A percentile compares a stretch with the other conserved stretches of the same genome.
phyloP scores from a whole-genome alignment of 1,284 basidiomycete species.

The Ustilago curta region DNA sequence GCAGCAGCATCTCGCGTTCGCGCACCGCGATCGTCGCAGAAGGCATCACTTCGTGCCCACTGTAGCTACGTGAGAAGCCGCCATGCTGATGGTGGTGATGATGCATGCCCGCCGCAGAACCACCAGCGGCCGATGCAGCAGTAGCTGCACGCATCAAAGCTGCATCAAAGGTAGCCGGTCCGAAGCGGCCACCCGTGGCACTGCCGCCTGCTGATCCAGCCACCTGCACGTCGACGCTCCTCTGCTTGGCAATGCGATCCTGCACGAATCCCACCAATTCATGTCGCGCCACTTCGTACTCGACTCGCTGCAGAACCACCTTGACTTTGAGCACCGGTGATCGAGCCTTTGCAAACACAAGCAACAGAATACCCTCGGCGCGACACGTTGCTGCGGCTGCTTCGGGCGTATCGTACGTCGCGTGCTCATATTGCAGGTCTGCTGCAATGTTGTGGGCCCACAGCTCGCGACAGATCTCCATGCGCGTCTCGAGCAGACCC shows the following conservation, averaged over 20 bases:
- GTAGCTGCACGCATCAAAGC: constrained; percentile 23
- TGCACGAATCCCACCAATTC: constrained; percentile 59
- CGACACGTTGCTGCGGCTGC: constrained; percentile 60
- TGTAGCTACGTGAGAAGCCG: constrained; percentile 36
- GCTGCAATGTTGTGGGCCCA: constrained; percentile 86
- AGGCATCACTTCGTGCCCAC: constrained; percentile 49
- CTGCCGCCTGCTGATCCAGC: constrained; percentile 28
- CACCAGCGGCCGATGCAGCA: constrained; percentile 13
- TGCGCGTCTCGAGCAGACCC: constrained; percentile 79
- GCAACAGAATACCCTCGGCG: constrained; percentile 65
- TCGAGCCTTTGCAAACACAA: constrained; percentile 61
- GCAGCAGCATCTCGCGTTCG: constrained; percentile 54
- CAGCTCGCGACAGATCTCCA: constrained; percentile 80
- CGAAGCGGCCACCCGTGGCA: constrained; percentile 10
- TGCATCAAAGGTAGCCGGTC: constrained; percentile 18
- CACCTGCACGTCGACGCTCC: constrained; percentile 50
- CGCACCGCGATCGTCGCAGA: constrained; percentile 44
- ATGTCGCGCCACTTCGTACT: constrained; percentile 60
- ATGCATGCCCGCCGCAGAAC: constrained; percentile 23
- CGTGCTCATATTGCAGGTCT: constrained; percentile 80
- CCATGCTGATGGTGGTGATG: constrained; percentile 41
- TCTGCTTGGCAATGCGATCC: constrained; percentile 57
- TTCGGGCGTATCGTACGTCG: constrained; percentile 60
- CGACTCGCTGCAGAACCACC: constrained; percentile 55
- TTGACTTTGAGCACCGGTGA: constrained; percentile 63